Base-by-base conservation (phyloP, 2,329 filamentous ascomycete genomes). In the Botrytis sinoallii region DNA sequence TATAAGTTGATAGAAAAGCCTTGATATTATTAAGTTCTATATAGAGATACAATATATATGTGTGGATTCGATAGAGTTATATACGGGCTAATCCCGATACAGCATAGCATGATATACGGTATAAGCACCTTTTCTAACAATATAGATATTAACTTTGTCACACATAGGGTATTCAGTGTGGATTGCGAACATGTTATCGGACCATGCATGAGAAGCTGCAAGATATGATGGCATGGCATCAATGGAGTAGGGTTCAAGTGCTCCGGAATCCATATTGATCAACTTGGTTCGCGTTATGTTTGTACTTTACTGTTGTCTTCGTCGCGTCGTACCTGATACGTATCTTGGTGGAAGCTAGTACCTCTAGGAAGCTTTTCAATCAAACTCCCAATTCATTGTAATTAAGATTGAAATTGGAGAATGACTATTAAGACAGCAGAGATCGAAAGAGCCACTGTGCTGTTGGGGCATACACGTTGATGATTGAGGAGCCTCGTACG, bases 171-270 rank as follows among this genome's bases (percentile, higher is more conserved):
- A 63, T 22, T 42, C 12, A 12, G 29, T 70, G 22, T 69, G n/a
- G 22, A 55, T 52, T 38, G 71, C 61, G 46, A 73, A 73, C 46
- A 73, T 73, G 22, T 55, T 46, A 12, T 70, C 66, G 4, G 72
- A 48, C 72, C 72, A 64, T 32, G 72, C 72, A 69, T 71, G 72
- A 32, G 66, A 73, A 22, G 55, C 38, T 38, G 72, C 72, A n/a
- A 73, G 66, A 70, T 73, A 73, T 9, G 57, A 64, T 22, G 72
- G 66, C 70, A 72, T 72, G n/a, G 46, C 9, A 69, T 40, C 25
- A 12, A 72, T n/a, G 20, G 70, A 10, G 32, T 69, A 59, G 35
- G 64, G 29, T 29, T 72, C 70, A 69, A 72, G 63, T 40, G 42
- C 32, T 10, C 69, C 69, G 4, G 57, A 63, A 42, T 64, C 57